Conservation (phyloP, 371 early-diverging fungal species). For the Globomyces sp. region DNA sequence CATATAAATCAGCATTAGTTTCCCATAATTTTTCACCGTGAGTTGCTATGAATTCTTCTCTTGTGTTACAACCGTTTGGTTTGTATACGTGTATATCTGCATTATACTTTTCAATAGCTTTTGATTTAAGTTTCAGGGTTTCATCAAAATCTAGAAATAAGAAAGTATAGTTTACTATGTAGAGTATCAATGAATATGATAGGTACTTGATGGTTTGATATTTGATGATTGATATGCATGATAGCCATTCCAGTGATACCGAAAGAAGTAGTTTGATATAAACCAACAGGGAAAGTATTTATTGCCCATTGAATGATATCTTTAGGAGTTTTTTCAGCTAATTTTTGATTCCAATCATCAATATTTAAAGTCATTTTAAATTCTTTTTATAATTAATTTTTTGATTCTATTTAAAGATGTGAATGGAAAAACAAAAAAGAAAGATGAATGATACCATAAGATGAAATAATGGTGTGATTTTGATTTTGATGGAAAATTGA, state of each 20-base stretch:
- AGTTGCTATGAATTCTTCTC: constrained; percentile 64
- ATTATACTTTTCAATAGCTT: constrained; percentile 63
- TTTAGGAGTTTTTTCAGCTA: constrained; percentile 64
- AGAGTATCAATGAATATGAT: constrained; percentile 91
- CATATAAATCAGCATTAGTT: constrained; percentile 71
- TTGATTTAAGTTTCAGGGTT: constrained; percentile 74
- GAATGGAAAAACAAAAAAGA: neutral
- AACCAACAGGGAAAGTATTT: constrained; percentile 34
- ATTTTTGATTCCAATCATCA: constrained; percentile 34
- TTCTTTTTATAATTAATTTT: no score
- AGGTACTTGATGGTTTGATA: constrained; percentile 61
- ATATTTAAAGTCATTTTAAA: neutral
- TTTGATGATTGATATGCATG: constrained; percentile 64
- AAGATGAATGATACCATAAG: neutral
- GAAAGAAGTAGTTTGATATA: constrained; percentile 91
- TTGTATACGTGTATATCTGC: constrained; percentile 72
- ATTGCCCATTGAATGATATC: constrained; percentile 89
- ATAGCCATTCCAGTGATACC: constrained; percentile 84
- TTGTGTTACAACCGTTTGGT: constrained; percentile 60
- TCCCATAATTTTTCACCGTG: constrained; percentile 84
- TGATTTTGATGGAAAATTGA: neutral
- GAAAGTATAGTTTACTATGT: constrained; percentile 48
- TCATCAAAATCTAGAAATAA: constrained; percentile 70
- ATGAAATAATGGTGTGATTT: neutral
- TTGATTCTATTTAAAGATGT: no score